Base-by-base conservation (phyloP, 257 asterid genomes). In the Plantago major region DNA sequence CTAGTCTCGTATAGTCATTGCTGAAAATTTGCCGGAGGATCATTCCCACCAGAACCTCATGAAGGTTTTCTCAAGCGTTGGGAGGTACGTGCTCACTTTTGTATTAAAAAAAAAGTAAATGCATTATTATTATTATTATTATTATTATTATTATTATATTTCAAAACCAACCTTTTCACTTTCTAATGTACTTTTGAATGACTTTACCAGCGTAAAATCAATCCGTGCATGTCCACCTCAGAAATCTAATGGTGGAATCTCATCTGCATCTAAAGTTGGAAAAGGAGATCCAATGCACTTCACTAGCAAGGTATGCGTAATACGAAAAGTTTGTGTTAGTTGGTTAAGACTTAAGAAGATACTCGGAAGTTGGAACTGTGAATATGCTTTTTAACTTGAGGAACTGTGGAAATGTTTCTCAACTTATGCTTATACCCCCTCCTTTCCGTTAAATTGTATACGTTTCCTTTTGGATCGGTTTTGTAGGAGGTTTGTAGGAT, bases 31-130 rank as follows among this genome's bases (percentile, higher is more conserved):
- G 68, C 96, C 97, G 0, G 96, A 85, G 75, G 96, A 90, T 72
- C 97, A 87, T 70, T 83, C 89, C 66, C 97, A 90, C 67, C 97
- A 90, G 83, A 90, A 84, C 70, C 93, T 90, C 64, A 76, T 87
- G 94, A 90, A 79, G 76, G 79, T 87, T 61, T 87, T 90, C 76
- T 85, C 96, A 19, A 71, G 94, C 6, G 78, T 87, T 22, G 97
- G 96, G 76, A 87, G 97, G 97, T 87, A 80, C 56, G 42, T 55
- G 54, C n/a, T 56, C 44, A 50, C 58, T 44, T 44, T 70, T 68
- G 67, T 56, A 57, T 22, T 15, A 51, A 62, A 63, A 44, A 63
- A 44, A 38, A 42, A 55, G 12, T 57, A 13, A 16, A 54, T 13
- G 13, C 10, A 22, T 26, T 33, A 33, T 51, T 19, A 1, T 1